Conservation (phyloP, 106 monocot species). For the Ottelia alismoides region DNA sequence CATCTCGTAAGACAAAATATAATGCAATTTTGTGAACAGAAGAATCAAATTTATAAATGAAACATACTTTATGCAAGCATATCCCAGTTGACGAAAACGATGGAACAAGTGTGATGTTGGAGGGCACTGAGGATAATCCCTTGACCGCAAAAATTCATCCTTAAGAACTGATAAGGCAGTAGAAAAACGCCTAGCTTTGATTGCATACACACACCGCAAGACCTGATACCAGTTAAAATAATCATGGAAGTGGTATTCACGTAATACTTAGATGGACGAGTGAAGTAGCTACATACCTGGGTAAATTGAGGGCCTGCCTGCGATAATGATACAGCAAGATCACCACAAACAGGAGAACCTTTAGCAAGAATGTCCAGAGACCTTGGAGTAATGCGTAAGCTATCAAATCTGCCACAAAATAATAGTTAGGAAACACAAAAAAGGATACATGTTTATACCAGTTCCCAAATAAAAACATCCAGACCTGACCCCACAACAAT, state of each 20-base stretch:
- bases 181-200: conserved; percentile 91
- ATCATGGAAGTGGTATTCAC: neutral
- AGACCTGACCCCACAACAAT: no score
- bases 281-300: conserved; percentile 35
- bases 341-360: conserved; percentile 91
- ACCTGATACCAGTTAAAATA: conserved; percentile 33
- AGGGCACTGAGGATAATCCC: conserved; percentile 96
- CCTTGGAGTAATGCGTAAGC: conserved; percentile 85
- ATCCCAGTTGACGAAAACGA: conserved; percentile 82
- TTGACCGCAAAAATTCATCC: conserved; percentile 90
- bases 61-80: conserved; percentile 95
- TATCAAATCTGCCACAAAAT: conserved; percentile 66
- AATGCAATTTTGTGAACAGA: no score
- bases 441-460: neutral
- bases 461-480: neutral
- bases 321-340: conserved; percentile 92
- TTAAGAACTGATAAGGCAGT: conserved; percentile 90
- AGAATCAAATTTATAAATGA: no score
- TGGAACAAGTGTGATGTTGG: conserved; percentile 86
- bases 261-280: conserved; percentile 2
- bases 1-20: no score
- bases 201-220: conserved; percentile 79
- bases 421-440: conserved; percentile 2
- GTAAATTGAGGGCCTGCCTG: conserved; percentile 98
- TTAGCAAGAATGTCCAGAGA: conserved; percentile 90